phyloP scores from a whole-genome alignment of 164 flowering plant species.

The Saururus chinensis region DNA sequence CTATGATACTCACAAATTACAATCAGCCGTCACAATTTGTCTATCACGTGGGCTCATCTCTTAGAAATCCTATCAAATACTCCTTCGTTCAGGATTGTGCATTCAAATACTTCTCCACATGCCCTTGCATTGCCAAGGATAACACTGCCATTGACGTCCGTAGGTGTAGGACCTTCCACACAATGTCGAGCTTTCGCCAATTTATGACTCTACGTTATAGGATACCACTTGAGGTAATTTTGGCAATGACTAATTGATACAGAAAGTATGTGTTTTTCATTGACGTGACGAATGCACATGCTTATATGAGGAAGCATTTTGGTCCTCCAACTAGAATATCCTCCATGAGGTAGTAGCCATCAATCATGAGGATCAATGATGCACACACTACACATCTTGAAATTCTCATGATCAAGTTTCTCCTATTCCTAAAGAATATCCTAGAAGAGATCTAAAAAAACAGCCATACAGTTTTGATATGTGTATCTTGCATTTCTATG shows the following conservation, averaged over 20 bases:
- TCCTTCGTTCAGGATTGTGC: slow-evolving; percentile 14
- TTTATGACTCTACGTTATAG: slow-evolving; percentile 44
- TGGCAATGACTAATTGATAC: not conserved
- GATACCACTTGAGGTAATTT: slow-evolving; percentile 45
- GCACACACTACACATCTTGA: too few relatives aligned
- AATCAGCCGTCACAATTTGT: slow-evolving; percentile 18
- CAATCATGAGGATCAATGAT: too few relatives aligned
- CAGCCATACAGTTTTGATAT: too few relatives aligned
- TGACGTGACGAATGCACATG: too few relatives aligned
- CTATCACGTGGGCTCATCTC: slow-evolving; percentile 63
- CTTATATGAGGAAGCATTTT: too few relatives aligned
- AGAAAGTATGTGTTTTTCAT: too few relatives aligned
- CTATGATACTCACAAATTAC: slow-evolving; percentile 43
- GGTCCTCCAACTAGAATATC: too few relatives aligned
- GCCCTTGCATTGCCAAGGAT: slow-evolving; percentile 44
- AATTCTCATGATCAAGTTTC: too few relatives aligned
- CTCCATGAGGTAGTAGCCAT: too few relatives aligned
- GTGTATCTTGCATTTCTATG: too few relatives aligned
- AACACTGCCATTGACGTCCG: slow-evolving; percentile 45
- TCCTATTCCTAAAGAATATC: too few relatives aligned
- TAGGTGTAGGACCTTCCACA: slow-evolving; percentile 13
- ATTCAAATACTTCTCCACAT: slow-evolving; percentile 29
- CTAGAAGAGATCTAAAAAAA: too few relatives aligned
- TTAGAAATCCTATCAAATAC: slow-evolving; percentile 29
- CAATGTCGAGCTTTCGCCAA: slow-evolving; percentile 37